Conservation (phyloP, 176 grass and related monocot genomes). For the Pharus latifolius region DNA sequence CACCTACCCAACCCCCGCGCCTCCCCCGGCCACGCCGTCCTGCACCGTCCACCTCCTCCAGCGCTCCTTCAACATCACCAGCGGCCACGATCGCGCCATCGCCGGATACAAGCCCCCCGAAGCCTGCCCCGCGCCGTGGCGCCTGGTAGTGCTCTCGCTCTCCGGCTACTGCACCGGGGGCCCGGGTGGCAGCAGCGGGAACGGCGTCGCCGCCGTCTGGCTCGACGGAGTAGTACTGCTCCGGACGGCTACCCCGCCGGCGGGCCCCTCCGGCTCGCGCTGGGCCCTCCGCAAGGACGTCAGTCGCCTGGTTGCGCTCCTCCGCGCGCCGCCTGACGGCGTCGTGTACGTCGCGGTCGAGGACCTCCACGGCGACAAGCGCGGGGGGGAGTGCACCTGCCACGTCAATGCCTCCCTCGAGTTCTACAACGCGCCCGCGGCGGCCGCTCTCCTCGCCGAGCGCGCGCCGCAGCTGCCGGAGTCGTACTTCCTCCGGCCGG, state of each 20-base stretch:
- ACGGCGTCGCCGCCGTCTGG: constrained; percentile 85
- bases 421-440: constrained; percentile 40
- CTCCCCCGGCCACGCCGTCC: too few relatives aligned
- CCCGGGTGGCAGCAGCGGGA: too few relatives aligned
- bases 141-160: too few relatives aligned
- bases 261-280: constrained; percentile 53
- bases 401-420: constrained; percentile 65
- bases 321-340: constrained; percentile 36
- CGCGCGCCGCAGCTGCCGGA: not conserved
- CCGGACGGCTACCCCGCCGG: constrained; percentile 82
- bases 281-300: constrained; percentile 82
- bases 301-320: constrained; percentile 42
- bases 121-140: too few relatives aligned
- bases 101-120: too few relatives aligned
- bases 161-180: too few relatives aligned
- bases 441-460: not conserved
- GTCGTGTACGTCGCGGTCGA: constrained; percentile 76
- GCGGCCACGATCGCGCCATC: too few relatives aligned
- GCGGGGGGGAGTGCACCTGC: constrained; percentile 55
- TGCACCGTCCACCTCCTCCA: too few relatives aligned
- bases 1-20: too few relatives aligned
- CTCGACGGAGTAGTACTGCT: constrained; percentile 73
- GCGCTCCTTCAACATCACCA: too few relatives aligned
- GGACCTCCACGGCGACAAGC: constrained; percentile 83
- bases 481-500: constrained; percentile 30